phyloP scores from a whole-genome alignment of 768 basidiomycete genomes.

The Lentinula raphanica region DNA sequence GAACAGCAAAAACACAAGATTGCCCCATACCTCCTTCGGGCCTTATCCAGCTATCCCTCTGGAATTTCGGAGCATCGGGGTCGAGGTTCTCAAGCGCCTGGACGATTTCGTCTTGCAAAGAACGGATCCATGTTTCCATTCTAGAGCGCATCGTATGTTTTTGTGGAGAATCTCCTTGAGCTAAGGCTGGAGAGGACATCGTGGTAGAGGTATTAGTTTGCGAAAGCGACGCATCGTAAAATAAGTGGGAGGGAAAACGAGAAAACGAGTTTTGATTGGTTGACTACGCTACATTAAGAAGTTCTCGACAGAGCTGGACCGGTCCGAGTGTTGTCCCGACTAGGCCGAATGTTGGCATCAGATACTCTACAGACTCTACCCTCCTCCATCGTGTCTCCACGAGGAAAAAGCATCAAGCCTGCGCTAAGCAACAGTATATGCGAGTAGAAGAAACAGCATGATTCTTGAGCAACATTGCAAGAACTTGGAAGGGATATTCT shows the following conservation, averaged over 20 bases:
- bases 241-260: not conserved
- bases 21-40: conserved; percentile 69
- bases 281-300: too few species aligned
- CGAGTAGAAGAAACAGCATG: too few species aligned
- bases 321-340: not conserved
- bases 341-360: too few species aligned
- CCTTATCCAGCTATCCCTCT: conserved; percentile 77
- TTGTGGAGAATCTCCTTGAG: not conserved
- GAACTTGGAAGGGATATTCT: too few species aligned
- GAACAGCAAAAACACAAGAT: conserved; percentile 74
- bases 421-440: too few species aligned
- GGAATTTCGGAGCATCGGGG: conserved; percentile 62
- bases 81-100: conserved; percentile 74
- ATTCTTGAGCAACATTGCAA: too few species aligned
- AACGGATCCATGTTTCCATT: conserved; percentile 70
- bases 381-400: too few species aligned
- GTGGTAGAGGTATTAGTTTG: conserved; percentile 6
- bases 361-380: too few species aligned
- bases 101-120: conserved; percentile 79
- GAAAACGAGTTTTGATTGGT: too few species aligned
- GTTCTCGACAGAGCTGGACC: not conserved
- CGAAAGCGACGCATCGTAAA: not conserved
- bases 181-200: conserved; percentile 6
- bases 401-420: too few species aligned
- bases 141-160: conserved; percentile 62